phyloP scores from a whole-genome alignment of 345 rosid genomes.

The Gossypium anomalum region DNA sequence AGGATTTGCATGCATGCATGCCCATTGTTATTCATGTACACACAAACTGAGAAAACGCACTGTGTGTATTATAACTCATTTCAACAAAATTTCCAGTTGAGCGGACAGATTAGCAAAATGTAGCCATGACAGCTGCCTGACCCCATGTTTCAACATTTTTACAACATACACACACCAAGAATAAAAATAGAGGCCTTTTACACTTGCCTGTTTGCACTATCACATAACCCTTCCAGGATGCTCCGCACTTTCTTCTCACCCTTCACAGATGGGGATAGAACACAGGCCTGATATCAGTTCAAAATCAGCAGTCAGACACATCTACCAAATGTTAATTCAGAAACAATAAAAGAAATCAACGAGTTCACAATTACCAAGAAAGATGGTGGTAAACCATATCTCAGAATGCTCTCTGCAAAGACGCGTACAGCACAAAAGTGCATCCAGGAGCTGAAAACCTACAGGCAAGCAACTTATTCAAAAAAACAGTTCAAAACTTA shows the following conservation, averaged over 20 bases:
- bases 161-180: neutral
- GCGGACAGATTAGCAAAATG: neutral
- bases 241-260: slow-evolving; percentile 93
- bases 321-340: slow-evolving; percentile 5
- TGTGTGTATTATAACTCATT: neutral
- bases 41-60: neutral
- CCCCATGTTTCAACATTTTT: neutral
- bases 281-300: slow-evolving; percentile 64
- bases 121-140: neutral
- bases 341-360: slow-evolving; percentile 2
- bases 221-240: slow-evolving; percentile 78
- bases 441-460: slow-evolving; percentile 99
- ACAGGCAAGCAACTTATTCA: slow-evolving; percentile 21
- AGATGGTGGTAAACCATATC: slow-evolving; percentile 96
- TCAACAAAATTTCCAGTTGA: neutral
- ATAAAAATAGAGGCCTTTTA: neutral
- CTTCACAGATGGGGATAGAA: slow-evolving; percentile 74
- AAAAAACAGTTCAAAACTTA: neutral
- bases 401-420: slow-evolving; percentile 91
- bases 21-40: neutral
- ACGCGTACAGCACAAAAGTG: slow-evolving; percentile 98
- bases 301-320: slow-evolving; percentile 6
- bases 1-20: neutral
- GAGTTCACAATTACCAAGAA: slow-evolving; percentile 62
- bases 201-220: slow-evolving; percentile 64